Conservation (phyloP, 176 grass and related monocot genomes). For the Echinochloa phyllopogon region DNA sequence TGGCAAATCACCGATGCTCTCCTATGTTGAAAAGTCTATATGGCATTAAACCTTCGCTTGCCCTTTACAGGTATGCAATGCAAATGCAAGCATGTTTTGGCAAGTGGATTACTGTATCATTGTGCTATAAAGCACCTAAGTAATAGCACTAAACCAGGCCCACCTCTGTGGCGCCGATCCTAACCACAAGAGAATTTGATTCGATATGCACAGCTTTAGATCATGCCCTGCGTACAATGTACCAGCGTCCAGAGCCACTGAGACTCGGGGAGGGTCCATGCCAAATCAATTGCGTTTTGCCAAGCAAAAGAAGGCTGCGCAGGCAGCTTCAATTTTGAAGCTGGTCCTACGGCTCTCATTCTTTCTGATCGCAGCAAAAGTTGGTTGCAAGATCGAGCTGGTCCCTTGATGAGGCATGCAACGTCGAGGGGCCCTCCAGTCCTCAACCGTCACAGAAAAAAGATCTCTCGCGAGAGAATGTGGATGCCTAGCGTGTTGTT, state of each 20-base stretch:
- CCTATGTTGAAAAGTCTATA: background rate
- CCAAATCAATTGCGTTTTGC: conserved; percentile 31
- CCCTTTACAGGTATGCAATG: conserved; percentile 22
- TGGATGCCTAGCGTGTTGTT: conserved; percentile 49
- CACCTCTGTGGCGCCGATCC: background rate
- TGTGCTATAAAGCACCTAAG: background rate
- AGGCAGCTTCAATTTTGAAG: conserved; percentile 14
- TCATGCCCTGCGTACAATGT: conserved; percentile 24
- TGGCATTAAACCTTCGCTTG: conserved; percentile 34
- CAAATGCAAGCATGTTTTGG: conserved; percentile 14
- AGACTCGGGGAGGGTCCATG: background rate
- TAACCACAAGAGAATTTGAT: conserved; percentile 12
- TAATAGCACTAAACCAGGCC: conserved; percentile 11
- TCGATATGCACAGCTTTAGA: conserved; percentile 5
- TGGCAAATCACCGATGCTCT: background rate
- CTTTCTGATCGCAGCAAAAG: conserved; percentile 40
- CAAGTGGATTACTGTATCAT: conserved; percentile 27
- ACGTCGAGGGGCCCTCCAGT: conserved; percentile 21
- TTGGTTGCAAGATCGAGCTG: conserved; percentile 28
- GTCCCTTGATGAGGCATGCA: conserved; percentile 39
- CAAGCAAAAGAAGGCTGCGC: conserved; percentile 26
- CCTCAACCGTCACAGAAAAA: conserved; percentile 12
- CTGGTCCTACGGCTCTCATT: conserved; percentile 35
- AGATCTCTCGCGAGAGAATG: conserved; percentile 39
- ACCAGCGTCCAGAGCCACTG: background rate